Base-by-base conservation (phyloP, 768 basidiomycete genomes). In the Chiua virens region DNA sequence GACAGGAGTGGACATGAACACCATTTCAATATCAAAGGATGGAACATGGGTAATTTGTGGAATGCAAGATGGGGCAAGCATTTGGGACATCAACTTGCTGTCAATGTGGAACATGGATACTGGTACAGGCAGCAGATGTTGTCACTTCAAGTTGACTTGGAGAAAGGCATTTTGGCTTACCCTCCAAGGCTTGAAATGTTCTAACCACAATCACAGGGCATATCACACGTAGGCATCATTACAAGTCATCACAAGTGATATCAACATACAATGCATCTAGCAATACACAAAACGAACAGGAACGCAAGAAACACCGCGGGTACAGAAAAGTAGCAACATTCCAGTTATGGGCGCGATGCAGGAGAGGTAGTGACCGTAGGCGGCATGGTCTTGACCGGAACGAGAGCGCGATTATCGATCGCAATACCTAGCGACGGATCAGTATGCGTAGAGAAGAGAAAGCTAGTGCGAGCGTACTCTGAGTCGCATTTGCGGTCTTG, bases 401-500 rank as follows among this genome's bases (percentile, higher is more conserved):
- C 58, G 36, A 89, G 67, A 10, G 77, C 74, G 58, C 86, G 86
- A 56, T 92, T 92, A 60, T 90, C 86, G 49, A 92, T 91, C 5
- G 87, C 86, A 37, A 92, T 82, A 62, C 87, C 88, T 91, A 27
- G 2, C 5, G 17, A 11, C 10, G 30, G 49, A 11, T 49, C 17
- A 8, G 32, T 17, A 18, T 11, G 14, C 10, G 8, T 15, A 18
- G 13, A 5, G 4, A 14, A 13, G 3, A 5, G n/a, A 28, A 42
- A 18, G 34, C 9, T 34, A 2, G 1, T 9, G 0, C n/a, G 9
- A 1, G 70, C 80, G 18, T 66, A 88, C 87, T 88, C 59, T 81
- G 75, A 42, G 92, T 95, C 47, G 86, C 88, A 64, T 97, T 98
- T 7, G 89, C 82, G 3, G 93, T 96, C 79, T 99, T 99, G 75